phyloP scores from a whole-genome alignment of 1,139 yeast species.

The Pichia sp. region DNA sequence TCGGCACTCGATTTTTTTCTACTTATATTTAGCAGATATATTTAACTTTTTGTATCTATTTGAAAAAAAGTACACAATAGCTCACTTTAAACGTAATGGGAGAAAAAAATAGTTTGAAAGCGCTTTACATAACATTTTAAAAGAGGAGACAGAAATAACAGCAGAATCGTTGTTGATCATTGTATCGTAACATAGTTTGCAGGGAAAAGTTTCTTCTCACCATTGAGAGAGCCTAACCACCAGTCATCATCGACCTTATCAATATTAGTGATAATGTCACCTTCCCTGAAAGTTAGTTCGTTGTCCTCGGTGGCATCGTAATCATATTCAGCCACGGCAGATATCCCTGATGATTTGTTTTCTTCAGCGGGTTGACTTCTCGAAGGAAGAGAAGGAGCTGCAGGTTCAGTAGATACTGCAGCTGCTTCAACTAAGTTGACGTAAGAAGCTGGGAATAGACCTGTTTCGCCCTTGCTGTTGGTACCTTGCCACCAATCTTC shows the following conservation, averaged over 20 bases:
- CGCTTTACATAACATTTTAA: not conserved
- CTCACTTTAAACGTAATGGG: not conserved
- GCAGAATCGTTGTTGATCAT: conserved; percentile 3
- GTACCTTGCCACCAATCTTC: conserved; percentile 84
- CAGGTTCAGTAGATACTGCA: conserved; percentile 8
- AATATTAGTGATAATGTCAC: conserved; percentile 74
- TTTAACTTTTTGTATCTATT: not conserved
- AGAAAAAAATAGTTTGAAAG: not conserved
- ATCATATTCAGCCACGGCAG: conserved; percentile 78
- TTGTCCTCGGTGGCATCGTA: conserved; percentile 89
- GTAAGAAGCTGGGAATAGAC: conserved; percentile 72
- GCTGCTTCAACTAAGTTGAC: conserved; percentile 45
- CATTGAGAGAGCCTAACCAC: conserved; percentile 88
- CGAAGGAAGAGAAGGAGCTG: conserved; percentile 18
- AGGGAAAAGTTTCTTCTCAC: conserved; percentile 84
- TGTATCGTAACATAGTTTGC: conserved; percentile 69
- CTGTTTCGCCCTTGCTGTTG: conserved; percentile 53
- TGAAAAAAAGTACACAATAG: conserved; percentile 1
- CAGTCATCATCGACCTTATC: conserved; percentile 92
- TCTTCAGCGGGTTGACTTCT: conserved; percentile 19
- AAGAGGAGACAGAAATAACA: not conserved
- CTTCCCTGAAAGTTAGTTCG: conserved; percentile 78
- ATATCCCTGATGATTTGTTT: conserved; percentile 35
- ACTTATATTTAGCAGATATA: not conserved
- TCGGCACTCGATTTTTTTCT: not conserved